Conservation (phyloP, 2,329 filamentous ascomycete genomes). For the Leptographium radiaticola region DNA sequence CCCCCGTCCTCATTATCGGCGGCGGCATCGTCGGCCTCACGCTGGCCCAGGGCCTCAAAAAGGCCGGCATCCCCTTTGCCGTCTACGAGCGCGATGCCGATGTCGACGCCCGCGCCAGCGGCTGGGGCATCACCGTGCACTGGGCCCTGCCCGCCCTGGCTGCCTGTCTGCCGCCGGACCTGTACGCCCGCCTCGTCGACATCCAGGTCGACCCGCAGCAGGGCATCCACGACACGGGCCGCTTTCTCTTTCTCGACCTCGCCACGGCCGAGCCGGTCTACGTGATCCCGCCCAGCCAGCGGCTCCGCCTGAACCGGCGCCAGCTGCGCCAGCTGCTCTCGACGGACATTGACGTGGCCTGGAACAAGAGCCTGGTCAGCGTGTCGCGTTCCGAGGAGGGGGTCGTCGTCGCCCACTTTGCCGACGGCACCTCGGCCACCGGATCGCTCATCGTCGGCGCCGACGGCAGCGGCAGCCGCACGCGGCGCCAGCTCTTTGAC, state of each 20-base stretch:
- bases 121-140: constrained; percentile 2
- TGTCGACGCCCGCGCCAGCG: background rate
- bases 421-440: constrained; percentile 19
- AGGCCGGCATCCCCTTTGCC: background rate
- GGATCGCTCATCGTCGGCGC: constrained; percentile 26
- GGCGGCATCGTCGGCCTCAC: background rate
- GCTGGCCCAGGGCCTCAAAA: background rate
- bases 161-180: background rate
- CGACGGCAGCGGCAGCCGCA: constrained; percentile 25
- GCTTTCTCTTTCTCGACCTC: constrained; percentile 1
- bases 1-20: background rate
- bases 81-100: constrained; percentile 1
- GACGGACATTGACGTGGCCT: constrained; percentile 18
- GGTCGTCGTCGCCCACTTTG: constrained; percentile 16
- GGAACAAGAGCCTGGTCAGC: constrained; percentile 19
- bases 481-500: constrained; percentile 21
- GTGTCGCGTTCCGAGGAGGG: constrained; percentile 17
- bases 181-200: background rate
- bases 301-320: constrained; percentile 22
- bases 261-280: constrained; percentile 1
- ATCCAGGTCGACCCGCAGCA: constrained; percentile 2
- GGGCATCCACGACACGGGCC: background rate
- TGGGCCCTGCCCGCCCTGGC: background rate
- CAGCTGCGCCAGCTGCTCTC: constrained; percentile 20
- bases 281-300: constrained; percentile 9